Base-by-base conservation (phyloP, 768 basidiomycete genomes). In the Steccherinum ochraceum region DNA sequence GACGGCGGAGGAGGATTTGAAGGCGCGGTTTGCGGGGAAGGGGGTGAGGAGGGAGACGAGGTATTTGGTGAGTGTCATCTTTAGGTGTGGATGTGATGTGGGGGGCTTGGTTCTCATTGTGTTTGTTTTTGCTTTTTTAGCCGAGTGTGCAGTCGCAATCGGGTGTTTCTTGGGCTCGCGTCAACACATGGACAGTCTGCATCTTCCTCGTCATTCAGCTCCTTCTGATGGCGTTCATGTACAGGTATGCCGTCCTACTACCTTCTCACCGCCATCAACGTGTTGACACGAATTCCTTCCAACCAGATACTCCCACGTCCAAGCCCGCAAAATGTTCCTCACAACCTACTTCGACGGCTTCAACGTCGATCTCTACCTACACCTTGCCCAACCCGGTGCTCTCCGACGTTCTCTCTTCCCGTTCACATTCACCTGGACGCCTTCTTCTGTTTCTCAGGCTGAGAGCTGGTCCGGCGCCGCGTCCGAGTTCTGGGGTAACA, bases 311-410 rank as follows among this genome's bases (percentile, higher is more conserved):
- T 72, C 75, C 52, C 58, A 67, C 44, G 63, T 64, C 24, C 73
- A 19, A 18, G 79, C 84, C 42, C 72, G 64, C 59, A 71, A 77
- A 20, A 68, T 80, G 24, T 89, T 86, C 66, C 71, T 88, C 58
- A 84, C 81, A 53, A 83, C 78, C 52, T 89, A 88, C 57, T 88
- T 84, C 59, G 86, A 91, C 62, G 83, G 88, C 51, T 80, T 86
- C 67, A 79, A 86, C 62, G 82, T 84, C 13, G 83, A 88, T 59
- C 73, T 88, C 48, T 77, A 86, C 62, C 66, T 83, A 41, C 64
- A 70, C 51, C 54, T 65, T 51, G 71, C 67, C 50, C 72, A 71
- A 56, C 73, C 73, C 25, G 7, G 7, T 16, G 16, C 30, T 7
- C 30, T 35, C 7, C 30, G 30, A 35, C 30, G 30, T 35, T 35